A percentile compares a stretch with the other conserved stretches of the same genome.
These are phyloP conservation scores for Aureobasidium sp. DNA, from an alignment of 2,329 filamentous ascomycete genomes.

Conservation along the genomic window DNA sequence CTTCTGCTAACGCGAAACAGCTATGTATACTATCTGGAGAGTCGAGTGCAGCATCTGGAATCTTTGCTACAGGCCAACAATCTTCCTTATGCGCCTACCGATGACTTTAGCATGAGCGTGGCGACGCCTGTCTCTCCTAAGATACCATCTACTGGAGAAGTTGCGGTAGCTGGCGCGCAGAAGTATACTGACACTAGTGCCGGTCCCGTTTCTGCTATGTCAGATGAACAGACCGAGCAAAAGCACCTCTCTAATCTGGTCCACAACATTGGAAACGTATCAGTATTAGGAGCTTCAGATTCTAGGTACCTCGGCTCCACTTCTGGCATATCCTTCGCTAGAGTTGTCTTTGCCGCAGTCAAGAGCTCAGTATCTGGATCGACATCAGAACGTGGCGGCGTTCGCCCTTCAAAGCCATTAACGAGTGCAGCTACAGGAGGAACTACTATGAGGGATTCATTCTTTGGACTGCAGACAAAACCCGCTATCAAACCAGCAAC, in stretches of 20 bases:
- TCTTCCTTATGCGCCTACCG: conserved; percentile 63
- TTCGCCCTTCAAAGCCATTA: conserved; percentile 49
- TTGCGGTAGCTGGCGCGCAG: background rate
- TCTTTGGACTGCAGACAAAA: conserved; percentile 91
- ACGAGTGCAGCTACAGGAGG: conserved; percentile 46
- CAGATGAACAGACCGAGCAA: conserved; percentile 45
- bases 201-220: conserved; percentile 5
- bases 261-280: conserved; percentile 65
- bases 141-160: background rate
- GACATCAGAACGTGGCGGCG: conserved; percentile 55
- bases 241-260: conserved; percentile 58
- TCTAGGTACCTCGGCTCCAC: conserved; percentile 75
- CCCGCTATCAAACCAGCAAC: conserved; percentile 77
- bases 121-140: background rate
- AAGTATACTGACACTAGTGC: background rate
- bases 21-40: conserved; percentile 94
- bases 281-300: conserved; percentile 69
- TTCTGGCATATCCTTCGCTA: conserved; percentile 87
- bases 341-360: conserved; percentile 88
- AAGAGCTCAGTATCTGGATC: conserved; percentile 59
- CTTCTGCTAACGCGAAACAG: conserved; percentile 33
- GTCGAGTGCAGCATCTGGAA: conserved; percentile 76
- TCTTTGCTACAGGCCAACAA: conserved; percentile 59
- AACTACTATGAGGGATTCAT: conserved; percentile 87
- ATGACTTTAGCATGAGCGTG: conserved; percentile 46